Conservation (phyloP, 768 basidiomycete species). For the Galerina marginata region DNA sequence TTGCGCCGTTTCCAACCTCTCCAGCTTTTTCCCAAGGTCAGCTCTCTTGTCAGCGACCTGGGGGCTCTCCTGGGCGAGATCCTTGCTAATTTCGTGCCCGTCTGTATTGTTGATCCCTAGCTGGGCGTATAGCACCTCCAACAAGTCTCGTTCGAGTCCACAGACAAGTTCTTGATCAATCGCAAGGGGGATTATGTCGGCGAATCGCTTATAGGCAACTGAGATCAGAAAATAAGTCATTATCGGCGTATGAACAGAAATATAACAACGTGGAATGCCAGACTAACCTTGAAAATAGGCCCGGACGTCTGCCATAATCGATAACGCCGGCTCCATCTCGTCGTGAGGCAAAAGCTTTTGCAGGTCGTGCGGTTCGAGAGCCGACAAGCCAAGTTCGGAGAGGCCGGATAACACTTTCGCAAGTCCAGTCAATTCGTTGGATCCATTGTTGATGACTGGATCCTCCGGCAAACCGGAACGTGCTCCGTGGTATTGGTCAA, state of each 20-base stretch:
- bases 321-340: slow-evolving; percentile 56
- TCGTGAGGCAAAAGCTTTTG: slow-evolving; percentile 56
- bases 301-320: slow-evolving; percentile 74
- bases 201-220: slow-evolving; percentile 55
- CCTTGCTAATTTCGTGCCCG: slow-evolving; percentile 49
- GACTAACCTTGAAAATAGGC: slow-evolving; percentile 75
- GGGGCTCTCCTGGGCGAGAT: slow-evolving; percentile 56
- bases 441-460: background rate
- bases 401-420: slow-evolving; percentile 41
- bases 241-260: background rate
- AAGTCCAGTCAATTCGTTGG: slow-evolving; percentile 26
- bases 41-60: slow-evolving; percentile 49
- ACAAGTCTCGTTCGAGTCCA: slow-evolving; percentile 51
- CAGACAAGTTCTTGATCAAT: slow-evolving; percentile 62
- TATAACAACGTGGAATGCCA: background rate
- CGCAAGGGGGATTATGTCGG: slow-evolving; percentile 59
- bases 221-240: background rate
- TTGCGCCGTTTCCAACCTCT: slow-evolving; percentile 52
- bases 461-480: background rate
- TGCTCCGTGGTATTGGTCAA: slow-evolving; percentile 19
- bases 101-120: slow-evolving; percentile 57
- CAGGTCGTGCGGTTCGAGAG: slow-evolving; percentile 47
- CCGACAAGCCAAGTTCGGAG: slow-evolving; percentile 42
- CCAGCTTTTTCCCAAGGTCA: slow-evolving; percentile 54
- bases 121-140: slow-evolving; percentile 48